Evolutionary conservation across 2,329 filamentous ascomycete species (phyloP).

Genomic region (Colletotrichum aenigma): DNA sequence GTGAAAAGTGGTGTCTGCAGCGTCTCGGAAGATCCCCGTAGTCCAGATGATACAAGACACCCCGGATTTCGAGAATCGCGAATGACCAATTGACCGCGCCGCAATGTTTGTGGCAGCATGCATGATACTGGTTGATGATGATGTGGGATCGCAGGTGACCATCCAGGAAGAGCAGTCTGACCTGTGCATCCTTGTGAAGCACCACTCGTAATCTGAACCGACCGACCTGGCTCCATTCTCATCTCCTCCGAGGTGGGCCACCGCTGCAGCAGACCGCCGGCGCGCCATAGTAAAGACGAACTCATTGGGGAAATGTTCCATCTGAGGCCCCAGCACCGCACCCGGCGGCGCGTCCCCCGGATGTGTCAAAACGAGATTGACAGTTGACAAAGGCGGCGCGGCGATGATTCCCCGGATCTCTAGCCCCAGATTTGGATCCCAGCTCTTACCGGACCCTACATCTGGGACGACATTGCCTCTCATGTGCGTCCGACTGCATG

Average conservation of each 20-base stretch:
- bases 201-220: neutral
- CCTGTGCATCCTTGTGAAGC: neutral
- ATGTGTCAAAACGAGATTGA: neutral
- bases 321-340: neutral
- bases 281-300: neutral
- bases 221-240: neutral
- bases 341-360: neutral
- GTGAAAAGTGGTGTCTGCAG: neutral
- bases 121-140: neutral
- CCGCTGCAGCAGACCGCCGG: neutral
- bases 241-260: neutral
- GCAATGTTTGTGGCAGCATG: neutral
- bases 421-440: neutral
- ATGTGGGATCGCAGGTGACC: conserved; percentile 13
- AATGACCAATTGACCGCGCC: neutral
- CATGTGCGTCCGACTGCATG: neutral
- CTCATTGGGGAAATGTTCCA: neutral
- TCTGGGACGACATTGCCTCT: neutral
- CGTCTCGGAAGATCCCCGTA: conserved; percentile 2
- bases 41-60: neutral
- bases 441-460: neutral
- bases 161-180: neutral
- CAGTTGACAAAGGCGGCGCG: neutral
- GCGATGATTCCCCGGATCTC: conserved; percentile 14
- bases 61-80: neutral